Evolutionary conservation across 169 alveolate species (phyloP), one percentile per base, ranked within the genome.

Genomic region (Plasmodium adleri): DNA sequence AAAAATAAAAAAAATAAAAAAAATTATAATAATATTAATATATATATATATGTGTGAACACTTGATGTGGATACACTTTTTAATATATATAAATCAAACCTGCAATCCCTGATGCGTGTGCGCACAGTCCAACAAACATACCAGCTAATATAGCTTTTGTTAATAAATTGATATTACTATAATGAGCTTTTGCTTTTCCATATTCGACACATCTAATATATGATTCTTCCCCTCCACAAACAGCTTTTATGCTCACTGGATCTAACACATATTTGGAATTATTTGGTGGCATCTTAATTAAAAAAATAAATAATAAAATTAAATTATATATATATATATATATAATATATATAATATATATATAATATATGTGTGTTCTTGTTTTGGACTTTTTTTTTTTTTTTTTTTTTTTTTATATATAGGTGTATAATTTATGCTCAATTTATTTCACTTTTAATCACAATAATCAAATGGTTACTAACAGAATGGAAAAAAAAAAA

Each of bases 51-150:
- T 24, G 9, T 52, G 0, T 24, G 7, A 3, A 72, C 10, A 52
- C 83, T 8, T 71, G 26, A 20, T 10, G 52, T 28, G 52, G 7
- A 10, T 52, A 28, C 10, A 43, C 2, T 4, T 50, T 22, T 5
- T n/a, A 59, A 59, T 22, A 22, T 17, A 58, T 59, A 17, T 32
- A 17, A 60, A n/a, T 15, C 73, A 17, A 68, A 83, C 91, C 91
- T 83, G 85, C 91, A 66, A 83, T 70, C 22, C 91, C 91, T 12
- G 91, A 67, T 9, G 91, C 91, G 43, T 83, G 91, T 8, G 91
- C 91, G 1, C 91, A 83, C 24, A 83, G 60, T 15, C 91, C 91
- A 3, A 83, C 83, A 47, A 83, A 83, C 6, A 67, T 8, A 1
- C 91, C 91, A 17, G 91, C 91, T 64, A 83, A 2, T 1, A 83